Conservation (phyloP, 1,284 basidiomycete species). For the Microbotryomycetes sp. region DNA sequence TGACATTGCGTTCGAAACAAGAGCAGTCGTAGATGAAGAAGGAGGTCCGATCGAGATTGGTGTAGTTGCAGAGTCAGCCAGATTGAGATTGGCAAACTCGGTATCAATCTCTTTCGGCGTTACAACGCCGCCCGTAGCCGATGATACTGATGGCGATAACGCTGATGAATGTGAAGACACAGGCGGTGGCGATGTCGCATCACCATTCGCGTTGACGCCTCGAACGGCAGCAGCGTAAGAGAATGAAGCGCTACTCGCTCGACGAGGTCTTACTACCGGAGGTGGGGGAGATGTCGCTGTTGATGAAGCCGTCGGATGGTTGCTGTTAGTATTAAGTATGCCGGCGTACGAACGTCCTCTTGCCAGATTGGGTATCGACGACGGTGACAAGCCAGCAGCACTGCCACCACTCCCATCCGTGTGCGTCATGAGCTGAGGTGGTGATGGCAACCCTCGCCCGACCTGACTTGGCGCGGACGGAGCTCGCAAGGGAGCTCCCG, state of each 20-base stretch:
- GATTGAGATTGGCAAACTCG: neutral
- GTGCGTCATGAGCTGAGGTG: neutral
- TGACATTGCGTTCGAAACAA: neutral
- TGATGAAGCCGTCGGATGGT: neutral
- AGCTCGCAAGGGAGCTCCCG: neutral
- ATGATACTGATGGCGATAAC: neutral
- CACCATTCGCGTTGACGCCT: no score
- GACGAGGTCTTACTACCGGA: neutral
- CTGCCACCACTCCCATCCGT: no score
- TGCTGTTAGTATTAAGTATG: no score
- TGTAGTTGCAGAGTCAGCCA: neutral
- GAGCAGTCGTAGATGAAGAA: no score
- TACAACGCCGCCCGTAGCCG: neutral
- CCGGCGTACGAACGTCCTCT: neutral
- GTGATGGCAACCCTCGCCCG: neutral
- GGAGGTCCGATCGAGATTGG: no score
- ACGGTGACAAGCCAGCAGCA: no score
- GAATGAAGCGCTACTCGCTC: slow-evolving; percentile 2
- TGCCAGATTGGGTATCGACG: neutral
- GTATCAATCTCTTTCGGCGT: slow-evolving; percentile 1
- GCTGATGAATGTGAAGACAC: neutral
- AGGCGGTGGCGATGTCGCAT: no score
- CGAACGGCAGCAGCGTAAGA: slow-evolving; percentile 8
- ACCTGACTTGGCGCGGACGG: neutral
- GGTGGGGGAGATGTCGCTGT: neutral